A percentile compares a stretch with the other conserved stretches of the same genome.
These are phyloP conservation scores for Suillus decipiens DNA, from an alignment of 768 basidiomycete genomes.

Conservation along the genomic window DNA sequence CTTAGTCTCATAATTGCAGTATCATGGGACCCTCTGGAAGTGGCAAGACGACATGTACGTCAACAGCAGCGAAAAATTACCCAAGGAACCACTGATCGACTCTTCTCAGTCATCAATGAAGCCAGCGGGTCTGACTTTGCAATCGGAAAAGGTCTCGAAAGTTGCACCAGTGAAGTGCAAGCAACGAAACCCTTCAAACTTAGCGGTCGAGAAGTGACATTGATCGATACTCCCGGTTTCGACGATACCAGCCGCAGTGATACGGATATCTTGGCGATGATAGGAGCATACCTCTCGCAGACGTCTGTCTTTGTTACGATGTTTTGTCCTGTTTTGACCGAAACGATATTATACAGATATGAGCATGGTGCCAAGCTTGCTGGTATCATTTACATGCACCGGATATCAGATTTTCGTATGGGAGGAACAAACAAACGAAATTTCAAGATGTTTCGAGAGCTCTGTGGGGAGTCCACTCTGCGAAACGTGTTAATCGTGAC, in stretches of 20 bases:
- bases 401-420: conserved; percentile 44
- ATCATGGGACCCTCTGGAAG: conserved; percentile 19
- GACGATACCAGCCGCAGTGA: conserved; percentile 53
- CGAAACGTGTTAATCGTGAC: conserved; percentile 45
- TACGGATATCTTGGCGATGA: conserved; percentile 43
- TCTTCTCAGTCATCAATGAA: conserved; percentile 47
- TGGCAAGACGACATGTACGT: conserved; percentile 18
- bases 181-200: conserved; percentile 42
- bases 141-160: conserved; percentile 41
- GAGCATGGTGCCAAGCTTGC: conserved; percentile 29
- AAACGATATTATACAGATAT: conserved; percentile 1
- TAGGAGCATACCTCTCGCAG: conserved; percentile 31
- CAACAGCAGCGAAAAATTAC: neutral
- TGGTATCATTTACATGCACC: conserved; percentile 47
- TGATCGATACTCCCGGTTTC: conserved; percentile 65
- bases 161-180: conserved; percentile 45
- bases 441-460: conserved; percentile 43
- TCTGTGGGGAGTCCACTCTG: conserved; percentile 46
- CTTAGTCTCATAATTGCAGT: conserved; percentile 1
- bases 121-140: conserved; percentile 43
- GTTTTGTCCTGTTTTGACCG: neutral
- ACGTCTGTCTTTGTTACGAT: conserved; percentile 8
- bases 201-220: conserved; percentile 41
- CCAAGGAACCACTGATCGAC: neutral
- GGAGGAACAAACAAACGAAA: conserved; percentile 41